Base-by-base conservation (phyloP, 2,329 filamentous ascomycete species). In the Aspergillaceae sp. region DNA sequence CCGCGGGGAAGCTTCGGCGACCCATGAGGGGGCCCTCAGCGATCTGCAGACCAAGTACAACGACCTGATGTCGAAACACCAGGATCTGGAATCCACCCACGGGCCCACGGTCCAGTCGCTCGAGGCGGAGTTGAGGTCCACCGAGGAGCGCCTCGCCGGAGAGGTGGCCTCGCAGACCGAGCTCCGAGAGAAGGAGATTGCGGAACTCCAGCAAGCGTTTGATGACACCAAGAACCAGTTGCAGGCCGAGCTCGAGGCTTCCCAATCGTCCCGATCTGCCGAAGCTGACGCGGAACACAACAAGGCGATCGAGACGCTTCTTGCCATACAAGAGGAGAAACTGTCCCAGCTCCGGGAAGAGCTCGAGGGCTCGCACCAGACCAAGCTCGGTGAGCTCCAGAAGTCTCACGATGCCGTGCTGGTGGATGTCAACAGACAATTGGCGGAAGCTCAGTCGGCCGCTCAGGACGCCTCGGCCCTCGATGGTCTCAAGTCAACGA, bases 241-340 rank as follows among this genome's bases (percentile, higher is more conserved):
- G 52, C 57, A 64, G 48, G 56, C 62, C 49, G 67, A 73, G 41
- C 53, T 69, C 51, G 63, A 72, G 48, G 49, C 58, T 33, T 48
- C 61, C 33, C 54, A 66, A 45, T 43, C 55, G 42, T 61, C 66
- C 33, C 67, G 64, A 51, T 45, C 62, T 30, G 56, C 61, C 2
- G 60, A 69, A 32, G 50, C 62, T 5, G 66, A 70, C 48, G 60
- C 61, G 4, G 62, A 66, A 40, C 68, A 71, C 45, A 60, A 56
- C 43, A 63, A 63, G 46, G 65, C 62, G 5, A 67, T 71, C 38
- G 66, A 70, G 48, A 62, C 68, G 42, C 59, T 71, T 19, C 59
- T 71, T 42, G 65, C 56, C 9, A 55, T 64, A 4, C 61, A 69
- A 26, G 67, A 72, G 19, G 55, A 62, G 11, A 69, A 70, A 48